Percentiles rank a stretch among this genome's conserved stretches.
phyloP scores from a whole-genome alignment of 441 rosid species.

The Brassica balearica region DNA sequence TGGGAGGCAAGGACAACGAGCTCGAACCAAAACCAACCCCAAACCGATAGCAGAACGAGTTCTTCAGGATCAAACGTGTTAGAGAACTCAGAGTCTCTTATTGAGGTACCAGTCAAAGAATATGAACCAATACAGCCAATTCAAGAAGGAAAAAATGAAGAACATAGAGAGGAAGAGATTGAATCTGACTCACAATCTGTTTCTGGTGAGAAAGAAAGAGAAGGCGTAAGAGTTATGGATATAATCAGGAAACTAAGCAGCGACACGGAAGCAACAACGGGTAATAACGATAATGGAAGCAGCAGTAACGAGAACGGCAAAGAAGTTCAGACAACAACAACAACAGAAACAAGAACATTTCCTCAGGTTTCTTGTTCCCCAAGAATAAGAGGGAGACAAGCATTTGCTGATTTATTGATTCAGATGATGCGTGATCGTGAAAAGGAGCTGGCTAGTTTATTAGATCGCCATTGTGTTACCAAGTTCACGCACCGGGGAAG shows the following conservation, averaged over 20 bases:
- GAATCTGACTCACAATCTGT: slow-evolving; percentile 50
- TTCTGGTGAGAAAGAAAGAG: slow-evolving; percentile 57
- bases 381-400: slow-evolving; percentile 84
- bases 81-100: slow-evolving; percentile 24
- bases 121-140: slow-evolving; percentile 41
- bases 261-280: slow-evolving; percentile 44
- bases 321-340: slow-evolving; percentile 41
- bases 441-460: slow-evolving; percentile 57
- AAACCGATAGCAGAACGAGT: slow-evolving; percentile 47
- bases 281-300: slow-evolving; percentile 28
- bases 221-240: slow-evolving; percentile 69
- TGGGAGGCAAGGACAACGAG: slow-evolving; percentile 84
- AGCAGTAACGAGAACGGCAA: slow-evolving; percentile 15
- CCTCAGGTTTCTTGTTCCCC: slow-evolving; percentile 54
- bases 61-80: slow-evolving; percentile 46
- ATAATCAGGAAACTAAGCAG: slow-evolving; percentile 64
- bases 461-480: slow-evolving; percentile 63
- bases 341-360: slow-evolving; percentile 48
- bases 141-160: slow-evolving; percentile 42
- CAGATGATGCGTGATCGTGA: slow-evolving; percentile 66
- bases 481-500: slow-evolving; percentile 80
- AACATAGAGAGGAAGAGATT: slow-evolving; percentile 42
- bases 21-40: slow-evolving; percentile 41
- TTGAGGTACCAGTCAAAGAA: slow-evolving; percentile 38
- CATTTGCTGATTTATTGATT: slow-evolving; percentile 69